A percentile compares a stretch with the other conserved stretches of the same genome.
Conservation (phyloP, 1,139 yeast genomes). For the Candida tetrigidarum region DNA sequence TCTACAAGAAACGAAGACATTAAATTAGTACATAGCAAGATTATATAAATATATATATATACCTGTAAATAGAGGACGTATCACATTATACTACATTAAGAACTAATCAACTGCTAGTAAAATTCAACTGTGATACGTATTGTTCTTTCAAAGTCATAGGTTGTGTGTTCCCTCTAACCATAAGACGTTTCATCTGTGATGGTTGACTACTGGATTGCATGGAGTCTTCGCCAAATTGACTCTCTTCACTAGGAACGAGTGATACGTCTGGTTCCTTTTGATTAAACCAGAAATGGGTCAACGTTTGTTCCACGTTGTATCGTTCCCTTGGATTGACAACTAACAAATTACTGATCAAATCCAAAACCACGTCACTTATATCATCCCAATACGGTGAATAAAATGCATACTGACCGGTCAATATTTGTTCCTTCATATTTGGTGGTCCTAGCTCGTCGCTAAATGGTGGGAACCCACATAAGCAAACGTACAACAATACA, state of each 20-base stretch:
- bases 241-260: conserved; percentile 10
- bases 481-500: conserved; percentile 72
- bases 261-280: conserved; percentile 6
- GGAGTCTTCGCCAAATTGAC: conserved; percentile 10
- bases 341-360: conserved; percentile 63
- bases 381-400: conserved; percentile 83
- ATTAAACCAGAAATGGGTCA: conserved; percentile 62
- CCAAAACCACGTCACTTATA: conserved; percentile 64
- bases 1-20: conserved; percentile 30
- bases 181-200: conserved; percentile 8
- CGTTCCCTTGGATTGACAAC: conserved; percentile 61
- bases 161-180: conserved; percentile 30
- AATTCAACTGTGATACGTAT: conserved; percentile 32
- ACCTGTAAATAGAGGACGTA: conserved; percentile 1
- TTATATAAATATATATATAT: conserved; percentile 9
- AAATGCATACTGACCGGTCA: conserved; percentile 69
- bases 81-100: neutral
- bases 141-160: conserved; percentile 40
- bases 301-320: conserved; percentile 52
- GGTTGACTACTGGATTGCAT: conserved; percentile 1
- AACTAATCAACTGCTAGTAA: neutral
- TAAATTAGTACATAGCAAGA: conserved; percentile 8
- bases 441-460: conserved; percentile 85
- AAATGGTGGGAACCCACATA: conserved; percentile 86
- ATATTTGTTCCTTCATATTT: conserved; percentile 72